These are phyloP conservation scores for Centaurea solstitialis DNA, from an alignment of 129 eudicot genomes.

Conservation along the genomic window DNA sequence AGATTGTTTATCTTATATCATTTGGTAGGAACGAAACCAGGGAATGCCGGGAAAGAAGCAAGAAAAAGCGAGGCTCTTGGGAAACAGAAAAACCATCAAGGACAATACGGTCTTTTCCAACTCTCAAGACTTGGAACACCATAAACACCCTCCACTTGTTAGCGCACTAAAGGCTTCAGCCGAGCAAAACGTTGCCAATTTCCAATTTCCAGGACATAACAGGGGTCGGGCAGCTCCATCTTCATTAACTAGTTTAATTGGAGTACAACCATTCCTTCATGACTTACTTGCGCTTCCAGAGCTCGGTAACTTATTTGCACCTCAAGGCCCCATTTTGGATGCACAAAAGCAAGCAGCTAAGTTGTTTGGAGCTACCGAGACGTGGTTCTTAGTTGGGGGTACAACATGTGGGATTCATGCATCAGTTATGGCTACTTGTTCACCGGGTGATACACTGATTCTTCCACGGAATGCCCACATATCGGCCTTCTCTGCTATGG, in stretches of 20 bases:
- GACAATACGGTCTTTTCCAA: background rate
- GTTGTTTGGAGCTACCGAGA: slow-evolving; percentile 76
- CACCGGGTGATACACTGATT: slow-evolving; percentile 68
- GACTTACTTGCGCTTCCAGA: slow-evolving; percentile 84
- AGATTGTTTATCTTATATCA: background rate
- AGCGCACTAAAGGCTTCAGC: slow-evolving; percentile 71
- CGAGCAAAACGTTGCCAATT: slow-evolving; percentile 59
- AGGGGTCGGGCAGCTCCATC: slow-evolving; percentile 76
- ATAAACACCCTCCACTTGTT: slow-evolving; percentile 58
- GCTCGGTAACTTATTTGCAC: slow-evolving; percentile 73
- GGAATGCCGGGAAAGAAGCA: slow-evolving; percentile 10
- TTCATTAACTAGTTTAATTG: slow-evolving; percentile 55
- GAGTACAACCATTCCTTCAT: slow-evolving; percentile 52
- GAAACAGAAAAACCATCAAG: background rate
- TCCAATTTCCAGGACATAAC: slow-evolving; percentile 88
- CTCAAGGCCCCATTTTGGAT: slow-evolving; percentile 73
- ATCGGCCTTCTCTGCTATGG: slow-evolving; percentile 70
- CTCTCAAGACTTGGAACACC: slow-evolving; percentile 5
- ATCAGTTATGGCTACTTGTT: slow-evolving; percentile 77
- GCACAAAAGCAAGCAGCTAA: slow-evolving; percentile 75
- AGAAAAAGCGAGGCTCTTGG: background rate
- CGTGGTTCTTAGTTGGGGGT: slow-evolving; percentile 93
- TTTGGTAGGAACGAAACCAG: slow-evolving; percentile 42
- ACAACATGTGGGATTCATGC: slow-evolving; percentile 86
- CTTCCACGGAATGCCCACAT: slow-evolving; percentile 76